A percentile compares a stretch with the other conserved stretches of the same genome.
phyloP scores from a whole-genome alignment of 768 basidiomycete genomes.

The Chalciporus sphaerocephalus region DNA sequence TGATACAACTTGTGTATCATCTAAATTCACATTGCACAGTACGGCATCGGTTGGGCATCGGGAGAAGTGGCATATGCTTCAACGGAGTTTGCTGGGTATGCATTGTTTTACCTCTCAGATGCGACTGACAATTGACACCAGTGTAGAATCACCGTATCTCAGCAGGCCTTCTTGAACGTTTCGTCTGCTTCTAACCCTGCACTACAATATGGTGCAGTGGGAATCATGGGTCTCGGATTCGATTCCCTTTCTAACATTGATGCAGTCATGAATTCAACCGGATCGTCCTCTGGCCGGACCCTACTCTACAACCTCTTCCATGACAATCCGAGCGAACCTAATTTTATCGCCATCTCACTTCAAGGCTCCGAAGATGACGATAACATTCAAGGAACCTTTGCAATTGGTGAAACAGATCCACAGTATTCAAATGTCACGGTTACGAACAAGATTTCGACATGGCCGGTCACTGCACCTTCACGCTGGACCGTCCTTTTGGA shows the following conservation, averaged over 20 bases:
- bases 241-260: conserved; percentile 73
- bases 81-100: conserved; percentile 66
- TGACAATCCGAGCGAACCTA: conserved; percentile 64
- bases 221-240: conserved; percentile 76
- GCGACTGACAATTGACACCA: conserved; percentile 7
- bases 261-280: conserved; percentile 50
- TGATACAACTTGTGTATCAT: background rate
- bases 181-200: conserved; percentile 66
- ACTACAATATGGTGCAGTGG: conserved; percentile 62
- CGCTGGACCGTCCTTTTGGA: conserved; percentile 80
- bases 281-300: conserved; percentile 58
- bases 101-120: conserved; percentile 14
- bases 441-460: conserved; percentile 62
- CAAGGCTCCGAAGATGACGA: conserved; percentile 54
- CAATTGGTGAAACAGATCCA: conserved; percentile 70
- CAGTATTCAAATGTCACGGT: conserved; percentile 57
- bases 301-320: conserved; percentile 74
- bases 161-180: conserved; percentile 70
- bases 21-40: conserved; percentile 38
- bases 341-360: conserved; percentile 76
- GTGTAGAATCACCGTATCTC: conserved; percentile 54
- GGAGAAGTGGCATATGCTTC: conserved; percentile 61
- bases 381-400: conserved; percentile 62
- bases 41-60: conserved; percentile 75
- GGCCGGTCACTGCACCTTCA: conserved; percentile 57